Percentiles rank a stretch among this genome's conserved stretches.
Conservation (phyloP, 768 basidiomycete species). For the Leccinellum albellum region DNA sequence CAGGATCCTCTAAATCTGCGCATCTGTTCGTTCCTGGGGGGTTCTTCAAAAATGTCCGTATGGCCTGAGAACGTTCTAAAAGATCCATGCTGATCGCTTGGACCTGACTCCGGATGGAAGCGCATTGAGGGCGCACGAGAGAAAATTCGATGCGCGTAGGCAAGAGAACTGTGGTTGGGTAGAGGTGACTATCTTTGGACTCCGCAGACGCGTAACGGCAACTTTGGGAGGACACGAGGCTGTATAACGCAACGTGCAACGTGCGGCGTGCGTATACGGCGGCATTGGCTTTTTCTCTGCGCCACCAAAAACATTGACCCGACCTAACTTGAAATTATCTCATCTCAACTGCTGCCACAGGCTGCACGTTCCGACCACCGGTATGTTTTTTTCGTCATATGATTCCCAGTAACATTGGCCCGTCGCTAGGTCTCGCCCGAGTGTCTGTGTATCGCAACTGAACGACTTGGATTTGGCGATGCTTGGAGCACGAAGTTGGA, state of each 20-base stretch:
- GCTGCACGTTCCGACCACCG: neutral
- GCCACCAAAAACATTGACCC: constrained; percentile 1
- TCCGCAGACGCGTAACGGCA: constrained; percentile 21
- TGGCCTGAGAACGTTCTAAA: constrained; percentile 10
- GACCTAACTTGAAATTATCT: constrained; percentile 13
- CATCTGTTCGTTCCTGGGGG: constrained; percentile 6
- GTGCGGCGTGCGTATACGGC: constrained; percentile 9
- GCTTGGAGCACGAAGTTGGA: neutral
- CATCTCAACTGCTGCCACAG: constrained; percentile 11
- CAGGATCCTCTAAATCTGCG: constrained; percentile 13
- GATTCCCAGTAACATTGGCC: neutral
- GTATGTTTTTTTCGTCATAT: constrained; percentile 9
- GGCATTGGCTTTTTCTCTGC: constrained; percentile 11
- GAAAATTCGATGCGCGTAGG: neutral
- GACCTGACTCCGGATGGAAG: constrained; percentile 2
- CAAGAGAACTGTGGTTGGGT: neutral
- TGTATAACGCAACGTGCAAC: constrained; percentile 15
- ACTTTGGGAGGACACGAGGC: constrained; percentile 21
- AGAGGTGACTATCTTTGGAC: constrained; percentile 11
- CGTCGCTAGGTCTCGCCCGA: neutral
- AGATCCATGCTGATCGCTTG: constrained; percentile 7
- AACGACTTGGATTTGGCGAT: neutral
- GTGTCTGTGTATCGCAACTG: neutral
- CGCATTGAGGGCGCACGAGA: neutral
- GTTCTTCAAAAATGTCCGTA: constrained; percentile 3